phyloP scores from a whole-genome alignment of 768 basidiomycete genomes.

The Boletellus ananas region DNA sequence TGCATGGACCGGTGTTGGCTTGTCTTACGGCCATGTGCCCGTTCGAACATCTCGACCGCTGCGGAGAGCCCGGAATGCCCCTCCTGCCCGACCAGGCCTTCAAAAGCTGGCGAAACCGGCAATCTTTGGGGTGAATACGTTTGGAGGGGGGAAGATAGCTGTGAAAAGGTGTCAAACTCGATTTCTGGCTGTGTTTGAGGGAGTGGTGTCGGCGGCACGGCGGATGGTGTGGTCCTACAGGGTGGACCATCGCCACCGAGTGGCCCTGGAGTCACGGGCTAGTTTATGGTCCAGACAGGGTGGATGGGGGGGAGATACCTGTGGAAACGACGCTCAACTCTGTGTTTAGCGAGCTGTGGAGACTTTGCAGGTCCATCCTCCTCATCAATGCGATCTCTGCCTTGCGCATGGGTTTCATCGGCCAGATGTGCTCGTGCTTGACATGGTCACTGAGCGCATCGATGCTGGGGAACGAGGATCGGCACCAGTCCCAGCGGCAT shows the following conservation, averaged over 20 bases:
- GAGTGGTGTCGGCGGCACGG: not conserved
- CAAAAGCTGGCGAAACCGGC: slow-evolving; percentile 22
- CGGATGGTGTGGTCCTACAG: slow-evolving; percentile 1
- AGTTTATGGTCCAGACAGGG: not conserved
- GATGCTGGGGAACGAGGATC: slow-evolving; percentile 36
- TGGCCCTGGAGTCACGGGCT: slow-evolving; percentile 5
- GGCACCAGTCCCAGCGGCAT: slow-evolving; percentile 57
- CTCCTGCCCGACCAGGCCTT: slow-evolving; percentile 11
- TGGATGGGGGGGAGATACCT: slow-evolving; percentile 16
- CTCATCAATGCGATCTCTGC: slow-evolving; percentile 42
- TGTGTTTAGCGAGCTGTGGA: slow-evolving; percentile 15
- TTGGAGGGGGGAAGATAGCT: slow-evolving; percentile 20
- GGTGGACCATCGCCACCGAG: not conserved
- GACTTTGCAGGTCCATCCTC: slow-evolving; percentile 36
- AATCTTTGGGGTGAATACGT: slow-evolving; percentile 7
- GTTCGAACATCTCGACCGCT: slow-evolving; percentile 21
- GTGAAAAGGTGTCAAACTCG: slow-evolving; percentile 15
- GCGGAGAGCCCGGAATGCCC: slow-evolving; percentile 5
- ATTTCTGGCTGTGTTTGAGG: not conserved
- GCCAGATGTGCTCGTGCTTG: slow-evolving; percentile 43
- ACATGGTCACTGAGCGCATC: slow-evolving; percentile 45
- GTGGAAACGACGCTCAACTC: slow-evolving; percentile 9
- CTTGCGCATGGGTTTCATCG: slow-evolving; percentile 40
- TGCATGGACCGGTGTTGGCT: slow-evolving; percentile 5
- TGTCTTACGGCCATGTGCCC: slow-evolving; percentile 2